Evolutionary conservation across 2,329 filamentous ascomycete species (phyloP).

Genomic region (Aspergillus pseudoviridinutans): DNA sequence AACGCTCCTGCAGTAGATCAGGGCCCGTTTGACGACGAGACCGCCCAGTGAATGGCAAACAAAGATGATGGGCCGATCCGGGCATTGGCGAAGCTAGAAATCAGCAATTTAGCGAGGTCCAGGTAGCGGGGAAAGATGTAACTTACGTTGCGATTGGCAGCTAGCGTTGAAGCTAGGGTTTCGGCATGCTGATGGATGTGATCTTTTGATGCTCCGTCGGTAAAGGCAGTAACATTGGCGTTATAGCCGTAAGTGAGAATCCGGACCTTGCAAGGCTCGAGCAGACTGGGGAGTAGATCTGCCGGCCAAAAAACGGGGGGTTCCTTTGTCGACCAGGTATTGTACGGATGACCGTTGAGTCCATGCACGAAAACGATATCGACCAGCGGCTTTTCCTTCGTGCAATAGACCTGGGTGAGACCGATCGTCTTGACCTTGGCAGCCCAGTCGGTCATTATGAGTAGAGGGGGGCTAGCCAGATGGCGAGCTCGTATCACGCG

Average conservation of each 20-base stretch:
- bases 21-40: slow-evolving; percentile 65
- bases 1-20: slow-evolving; percentile 64
- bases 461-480: neutral
- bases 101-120: neutral
- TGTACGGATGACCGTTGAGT: slow-evolving; percentile 61
- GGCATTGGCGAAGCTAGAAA: slow-evolving; percentile 42
- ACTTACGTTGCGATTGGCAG: slow-evolving; percentile 55
- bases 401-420: slow-evolving; percentile 40
- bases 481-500: neutral
- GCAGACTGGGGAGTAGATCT: slow-evolving; percentile 60
- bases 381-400: slow-evolving; percentile 35
- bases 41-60: slow-evolving; percentile 72
- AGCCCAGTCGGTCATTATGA: slow-evolving; percentile 17
- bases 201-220: slow-evolving; percentile 55
- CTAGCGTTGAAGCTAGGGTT: slow-evolving; percentile 60
- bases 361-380: slow-evolving; percentile 68
- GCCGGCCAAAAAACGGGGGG: slow-evolving; percentile 63
- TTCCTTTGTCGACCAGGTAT: slow-evolving; percentile 55
- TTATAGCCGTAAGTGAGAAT: slow-evolving; percentile 73
- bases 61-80: slow-evolving; percentile 67
- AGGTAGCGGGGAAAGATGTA: neutral
- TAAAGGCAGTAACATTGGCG: slow-evolving; percentile 56
- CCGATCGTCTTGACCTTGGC: slow-evolving; percentile 36
- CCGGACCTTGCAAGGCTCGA: slow-evolving; percentile 57
- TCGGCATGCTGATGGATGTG: slow-evolving; percentile 70